Percentiles rank a stretch among this genome's conserved stretches.
phyloP scores from a whole-genome alignment of 495 filamentous ascomycete genomes.

The Penicillium riverlandense region DNA sequence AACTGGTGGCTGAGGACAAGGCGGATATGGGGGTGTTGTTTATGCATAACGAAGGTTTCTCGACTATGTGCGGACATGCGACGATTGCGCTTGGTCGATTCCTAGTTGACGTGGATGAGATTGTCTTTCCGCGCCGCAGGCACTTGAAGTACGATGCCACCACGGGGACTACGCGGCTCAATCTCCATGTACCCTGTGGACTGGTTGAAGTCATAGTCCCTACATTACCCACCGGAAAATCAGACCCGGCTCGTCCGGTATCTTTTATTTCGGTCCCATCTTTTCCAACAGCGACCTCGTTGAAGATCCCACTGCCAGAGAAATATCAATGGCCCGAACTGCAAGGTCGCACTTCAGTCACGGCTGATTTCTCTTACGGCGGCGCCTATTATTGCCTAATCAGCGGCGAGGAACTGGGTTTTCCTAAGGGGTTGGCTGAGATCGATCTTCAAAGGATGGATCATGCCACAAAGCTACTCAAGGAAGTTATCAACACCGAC shows the following conservation, averaged over 20 bases:
- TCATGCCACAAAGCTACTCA: slow-evolving; percentile 11
- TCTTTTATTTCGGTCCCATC: slow-evolving; percentile 16
- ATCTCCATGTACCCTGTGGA: slow-evolving; percentile 13
- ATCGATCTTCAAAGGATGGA: slow-evolving; percentile 9
- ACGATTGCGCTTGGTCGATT: slow-evolving; percentile 31
- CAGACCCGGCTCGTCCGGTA: slow-evolving; percentile 12
- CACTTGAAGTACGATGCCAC: slow-evolving; percentile 1
- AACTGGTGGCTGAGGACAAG: slow-evolving; percentile 7
- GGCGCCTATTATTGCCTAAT: slow-evolving; percentile 10
- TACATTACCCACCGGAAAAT: slow-evolving; percentile 6
- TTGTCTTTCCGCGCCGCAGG: slow-evolving; percentile 5
- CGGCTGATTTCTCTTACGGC: slow-evolving; percentile 7
- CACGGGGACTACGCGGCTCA: slow-evolving; percentile 1
- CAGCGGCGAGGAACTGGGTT: slow-evolving; percentile 8
- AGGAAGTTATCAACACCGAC: slow-evolving; percentile 5
- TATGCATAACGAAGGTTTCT: slow-evolving; percentile 67
- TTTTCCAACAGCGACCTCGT: slow-evolving; percentile 8
- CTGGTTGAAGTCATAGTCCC: slow-evolving; percentile 11
- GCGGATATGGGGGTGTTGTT: slow-evolving; percentile 14
- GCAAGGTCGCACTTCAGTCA: slow-evolving; percentile 1
- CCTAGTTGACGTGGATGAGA: slow-evolving; percentile 9
- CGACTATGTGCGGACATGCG: slow-evolving; percentile 60
- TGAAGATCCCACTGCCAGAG: slow-evolving; percentile 8
- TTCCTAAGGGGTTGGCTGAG: slow-evolving; percentile 3
- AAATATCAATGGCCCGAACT: slow-evolving; percentile 9